Evolutionary conservation across 2,329 filamentous ascomycete genomes (phyloP), one percentile per base, ranked within the genome.

Genomic region (Pseudocercospora crystallina): DNA sequence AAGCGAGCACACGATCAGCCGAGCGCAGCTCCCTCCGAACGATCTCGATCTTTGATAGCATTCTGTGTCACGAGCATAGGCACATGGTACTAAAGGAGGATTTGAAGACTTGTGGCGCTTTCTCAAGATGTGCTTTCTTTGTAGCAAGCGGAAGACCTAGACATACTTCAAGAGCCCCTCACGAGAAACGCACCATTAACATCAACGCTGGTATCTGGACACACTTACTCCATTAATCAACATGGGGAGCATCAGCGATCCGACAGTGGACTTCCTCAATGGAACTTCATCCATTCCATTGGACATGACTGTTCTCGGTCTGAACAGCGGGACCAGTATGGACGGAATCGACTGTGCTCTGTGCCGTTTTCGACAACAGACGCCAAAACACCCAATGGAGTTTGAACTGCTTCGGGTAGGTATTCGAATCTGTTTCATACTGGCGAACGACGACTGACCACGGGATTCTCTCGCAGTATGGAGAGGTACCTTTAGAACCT

Each of bases 291-390:
- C 37, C 17, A 26, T 26, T 7, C 20, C 20, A 7, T 64, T 82
- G 49, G 74, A 81, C 56, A 59, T 82, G 34, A 79, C 71, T 1
- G 77, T 82, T 17, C 70, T 83, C 13, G 80, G 80, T 1, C 62
- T 82, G 57, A 81, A 80, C 63, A 75, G 72, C 47, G 78, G 77
- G 26, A 79, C 76, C 3, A 76, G 74, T 0, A 78, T 82, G 79
- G 78, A 80, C 61, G 76, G 77, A 20, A 81, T 84, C 38, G 79
- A 83, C 62, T 82, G 79, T 57, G 80, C 78, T 2, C 70, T 83
- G 8, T 82, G 80, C 58, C 77, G 69, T 44, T 84, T 83, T 63
- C 69, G 69, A 40, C 81, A 84, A 61, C 72, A 73, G 13, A 71
- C 73, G 5, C 80, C 80, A 1, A 69, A 75, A 5, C 69, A 71